These are phyloP conservation scores for Suhomyces bolitotheri DNA, from an alignment of 1,139 yeast genomes.

Conservation along the genomic window DNA sequence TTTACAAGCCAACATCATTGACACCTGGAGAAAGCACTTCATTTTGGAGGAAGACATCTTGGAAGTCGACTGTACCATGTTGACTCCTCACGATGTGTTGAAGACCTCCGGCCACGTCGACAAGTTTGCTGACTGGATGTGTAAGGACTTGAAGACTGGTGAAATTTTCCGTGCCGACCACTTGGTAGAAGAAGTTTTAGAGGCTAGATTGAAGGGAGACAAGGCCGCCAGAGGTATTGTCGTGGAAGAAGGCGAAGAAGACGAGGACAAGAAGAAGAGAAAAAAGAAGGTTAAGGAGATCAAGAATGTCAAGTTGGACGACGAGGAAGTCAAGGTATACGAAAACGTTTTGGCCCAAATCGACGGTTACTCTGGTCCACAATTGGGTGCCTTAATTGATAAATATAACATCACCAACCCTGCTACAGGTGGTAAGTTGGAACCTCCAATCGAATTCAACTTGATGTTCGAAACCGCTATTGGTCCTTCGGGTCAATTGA, in stretches of 20 bases:
- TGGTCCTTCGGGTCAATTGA: slow-evolving; percentile 96
- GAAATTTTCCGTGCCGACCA: slow-evolving; percentile 99
- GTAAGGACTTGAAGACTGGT: slow-evolving; percentile 91
- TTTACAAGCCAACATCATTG: slow-evolving; percentile 91
- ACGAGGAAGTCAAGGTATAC: slow-evolving; percentile 73
- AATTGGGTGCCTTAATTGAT: slow-evolving; percentile 83
- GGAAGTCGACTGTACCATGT: slow-evolving; percentile 97
- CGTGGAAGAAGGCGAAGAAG: slow-evolving; percentile 54
- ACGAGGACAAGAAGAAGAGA: slow-evolving; percentile 76
- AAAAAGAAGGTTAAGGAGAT: slow-evolving; percentile 97
- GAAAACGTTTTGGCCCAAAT: slow-evolving; percentile 87
- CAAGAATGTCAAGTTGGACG: slow-evolving; percentile 84
- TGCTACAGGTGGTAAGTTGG: slow-evolving; percentile 79
- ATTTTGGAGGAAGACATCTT: slow-evolving; percentile 97
- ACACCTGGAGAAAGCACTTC: slow-evolving; percentile 97
- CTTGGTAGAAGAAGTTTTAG: slow-evolving; percentile 94
- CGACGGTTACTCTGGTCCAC: slow-evolving; percentile 92
- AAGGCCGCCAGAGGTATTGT: slow-evolving; percentile 86
- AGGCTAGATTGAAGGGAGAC: slow-evolving; percentile 93
- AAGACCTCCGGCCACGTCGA: slow-evolving; percentile 99
- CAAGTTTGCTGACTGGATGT: slow-evolving; percentile 99
- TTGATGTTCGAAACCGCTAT: slow-evolving; percentile 99
- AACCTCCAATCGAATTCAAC: slow-evolving; percentile 92
- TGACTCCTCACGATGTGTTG: slow-evolving; percentile 95
- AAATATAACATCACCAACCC: slow-evolving; percentile 89